A percentile compares a stretch with the other conserved stretches of the same genome.
phyloP scores from a whole-genome alignment of 768 basidiomycete genomes.

The Rhodotorula taiwanensis region DNA sequence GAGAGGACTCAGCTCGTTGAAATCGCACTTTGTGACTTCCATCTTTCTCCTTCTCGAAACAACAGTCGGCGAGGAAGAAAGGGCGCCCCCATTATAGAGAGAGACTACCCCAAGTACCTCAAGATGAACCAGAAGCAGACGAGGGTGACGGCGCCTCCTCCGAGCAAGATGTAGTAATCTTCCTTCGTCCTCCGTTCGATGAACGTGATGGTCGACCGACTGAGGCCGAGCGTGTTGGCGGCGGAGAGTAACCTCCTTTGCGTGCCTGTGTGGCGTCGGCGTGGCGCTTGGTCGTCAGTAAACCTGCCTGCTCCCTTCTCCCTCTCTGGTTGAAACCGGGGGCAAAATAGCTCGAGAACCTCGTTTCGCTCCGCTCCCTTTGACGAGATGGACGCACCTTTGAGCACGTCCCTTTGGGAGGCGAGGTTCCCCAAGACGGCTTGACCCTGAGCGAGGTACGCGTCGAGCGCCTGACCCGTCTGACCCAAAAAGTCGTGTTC shows the following conservation, averaged over 20 bases:
- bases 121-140: constrained; percentile 90
- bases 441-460: constrained; percentile 83
- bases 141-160: constrained; percentile 77
- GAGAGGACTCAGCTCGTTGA: too few species aligned
- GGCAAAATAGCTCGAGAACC: too few species aligned
- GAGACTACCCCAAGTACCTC: constrained; percentile 79
- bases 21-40: too few species aligned
- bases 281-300: too few species aligned
- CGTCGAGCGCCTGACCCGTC: constrained; percentile 73
- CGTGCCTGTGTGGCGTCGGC: constrained; percentile 56
- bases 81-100: too few species aligned
- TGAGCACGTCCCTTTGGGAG: constrained; percentile 86
- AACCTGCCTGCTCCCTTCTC: too few species aligned
- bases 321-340: too few species aligned
- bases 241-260: constrained; percentile 75
- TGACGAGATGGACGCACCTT: constrained; percentile 49
- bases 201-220: constrained; percentile 92
- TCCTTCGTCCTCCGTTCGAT: constrained; percentile 92
- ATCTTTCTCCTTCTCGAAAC: too few species aligned
- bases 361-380: too few species aligned
- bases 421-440: constrained; percentile 85
- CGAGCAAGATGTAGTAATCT: constrained; percentile 88
- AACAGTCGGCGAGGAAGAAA: too few species aligned
- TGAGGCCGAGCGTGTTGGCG: constrained; percentile 89
- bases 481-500: constrained; percentile 86